These are phyloP conservation scores for Murraya koenigii DNA, from an alignment of 345 rosid genomes.

Conservation along the genomic window DNA sequence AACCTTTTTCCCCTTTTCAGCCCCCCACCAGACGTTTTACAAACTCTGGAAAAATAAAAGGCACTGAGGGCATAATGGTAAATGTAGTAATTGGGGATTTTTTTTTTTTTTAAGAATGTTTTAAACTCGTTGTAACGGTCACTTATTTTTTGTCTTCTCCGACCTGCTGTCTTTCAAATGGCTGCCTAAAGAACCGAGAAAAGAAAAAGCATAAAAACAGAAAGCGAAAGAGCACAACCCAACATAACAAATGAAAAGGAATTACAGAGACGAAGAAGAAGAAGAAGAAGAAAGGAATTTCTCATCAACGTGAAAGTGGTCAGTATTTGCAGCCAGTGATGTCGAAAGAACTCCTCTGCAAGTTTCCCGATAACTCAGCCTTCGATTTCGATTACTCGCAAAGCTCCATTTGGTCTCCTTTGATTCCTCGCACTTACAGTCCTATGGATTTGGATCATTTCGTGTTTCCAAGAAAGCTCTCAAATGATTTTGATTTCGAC, in stretches of 20 bases:
- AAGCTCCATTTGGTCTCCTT: constrained; percentile 94
- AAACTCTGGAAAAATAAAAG: too few species aligned
- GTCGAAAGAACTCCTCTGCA: constrained; percentile 74
- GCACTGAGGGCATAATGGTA: background rate
- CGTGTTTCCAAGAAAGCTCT: constrained; percentile 31
- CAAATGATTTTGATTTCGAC: constrained; percentile 30
- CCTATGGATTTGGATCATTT: constrained; percentile 37
- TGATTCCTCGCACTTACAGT: constrained; percentile 54
- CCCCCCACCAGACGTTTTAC: too few species aligned
- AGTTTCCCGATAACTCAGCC: constrained; percentile 78
- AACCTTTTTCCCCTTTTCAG: too few species aligned
- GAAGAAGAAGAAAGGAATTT: constrained; percentile 30
- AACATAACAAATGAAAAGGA: background rate
- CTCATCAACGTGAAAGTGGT: constrained; percentile 56
- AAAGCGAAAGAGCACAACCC: background rate
- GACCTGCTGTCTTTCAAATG: background rate
- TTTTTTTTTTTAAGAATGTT: background rate
- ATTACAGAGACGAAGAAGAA: constrained; percentile 24
- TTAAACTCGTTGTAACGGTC: constrained; percentile 6
- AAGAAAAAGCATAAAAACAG: background rate
- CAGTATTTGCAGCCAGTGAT: constrained; percentile 65
- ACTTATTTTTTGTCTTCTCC: background rate
- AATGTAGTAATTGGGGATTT: too few species aligned
- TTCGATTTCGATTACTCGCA: constrained; percentile 71
- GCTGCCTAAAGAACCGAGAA: background rate